phyloP scores from a whole-genome alignment of 331 rosid genomes.

The Telfairia occidentalis region DNA sequence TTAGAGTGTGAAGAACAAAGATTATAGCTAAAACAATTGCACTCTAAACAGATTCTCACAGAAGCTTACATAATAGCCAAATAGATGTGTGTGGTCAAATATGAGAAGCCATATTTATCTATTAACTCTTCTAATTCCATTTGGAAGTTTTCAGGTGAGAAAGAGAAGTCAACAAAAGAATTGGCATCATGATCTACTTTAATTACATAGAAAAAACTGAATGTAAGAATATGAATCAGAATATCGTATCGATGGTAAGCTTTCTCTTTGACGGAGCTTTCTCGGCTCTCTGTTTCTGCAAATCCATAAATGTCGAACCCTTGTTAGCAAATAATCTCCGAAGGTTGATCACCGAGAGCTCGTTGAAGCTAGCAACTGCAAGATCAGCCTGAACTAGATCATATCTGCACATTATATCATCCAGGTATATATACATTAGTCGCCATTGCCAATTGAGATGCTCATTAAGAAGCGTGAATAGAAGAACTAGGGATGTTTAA shows the following conservation, averaged over 20 bases:
- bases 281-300: constrained; percentile 68
- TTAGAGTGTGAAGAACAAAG: too few relatives aligned
- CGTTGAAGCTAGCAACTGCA: constrained; percentile 75
- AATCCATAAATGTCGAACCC: constrained; percentile 86
- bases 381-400: constrained; percentile 90
- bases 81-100: neutral
- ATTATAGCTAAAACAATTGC: neutral
- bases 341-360: constrained; percentile 90
- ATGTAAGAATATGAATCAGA: constrained; percentile 24
- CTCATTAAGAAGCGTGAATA: neutral
- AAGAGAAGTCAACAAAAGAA: neutral
- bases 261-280: constrained; percentile 72
- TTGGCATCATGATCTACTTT: constrained; percentile 13
- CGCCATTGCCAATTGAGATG: neutral
- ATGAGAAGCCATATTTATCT: neutral
- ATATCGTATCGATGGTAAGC: constrained; percentile 75
- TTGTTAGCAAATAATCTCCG: constrained; percentile 84
- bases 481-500: neutral
- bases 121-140: neutral
- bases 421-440: neutral
- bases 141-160: neutral
- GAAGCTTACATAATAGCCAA: neutral
- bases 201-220: constrained; percentile 30
- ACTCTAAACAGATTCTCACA: neutral
- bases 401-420: constrained; percentile 32